Percentiles rank a stretch among this genome's conserved stretches.
Evolutionary conservation across 2,329 filamentous ascomycete species (phyloP).

Genomic region (Trichoderma brevicompactum): DNA sequence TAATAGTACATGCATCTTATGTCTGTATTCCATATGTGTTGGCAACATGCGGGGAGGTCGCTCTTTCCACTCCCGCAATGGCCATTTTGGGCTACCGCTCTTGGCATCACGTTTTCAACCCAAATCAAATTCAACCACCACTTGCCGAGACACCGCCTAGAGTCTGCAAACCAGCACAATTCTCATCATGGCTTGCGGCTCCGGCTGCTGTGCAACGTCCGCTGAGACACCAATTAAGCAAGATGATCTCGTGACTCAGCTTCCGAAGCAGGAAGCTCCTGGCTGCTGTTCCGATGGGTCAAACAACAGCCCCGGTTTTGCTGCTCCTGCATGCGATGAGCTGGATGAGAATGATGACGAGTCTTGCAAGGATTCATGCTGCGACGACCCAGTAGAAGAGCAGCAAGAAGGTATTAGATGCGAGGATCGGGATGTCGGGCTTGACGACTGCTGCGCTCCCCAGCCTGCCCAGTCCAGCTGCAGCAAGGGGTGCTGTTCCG

Average conservation of each 20-base stretch:
- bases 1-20: too few relatives aligned
- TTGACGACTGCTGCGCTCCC: background rate
- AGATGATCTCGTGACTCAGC: background rate
- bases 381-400: background rate
- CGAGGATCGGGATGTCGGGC: background rate
- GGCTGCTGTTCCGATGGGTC: background rate
- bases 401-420: background rate
- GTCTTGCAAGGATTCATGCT: background rate
- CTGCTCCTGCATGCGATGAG: background rate
- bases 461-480: background rate
- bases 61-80: background rate
- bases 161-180: background rate
- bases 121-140: background rate
- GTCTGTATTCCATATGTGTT: background rate
- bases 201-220: background rate
- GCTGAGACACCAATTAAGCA: background rate
- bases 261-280: background rate
- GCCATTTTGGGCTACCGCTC: background rate
- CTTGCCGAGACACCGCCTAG: background rate
- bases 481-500: background rate
- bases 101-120: background rate
- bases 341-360: background rate
- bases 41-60: background rate
- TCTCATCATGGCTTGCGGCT: conserved; percentile 6
- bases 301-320: background rate